These are phyloP conservation scores for Rhizopogon vulgaris DNA, from an alignment of 768 basidiomycete genomes.

Conservation along the genomic window DNA sequence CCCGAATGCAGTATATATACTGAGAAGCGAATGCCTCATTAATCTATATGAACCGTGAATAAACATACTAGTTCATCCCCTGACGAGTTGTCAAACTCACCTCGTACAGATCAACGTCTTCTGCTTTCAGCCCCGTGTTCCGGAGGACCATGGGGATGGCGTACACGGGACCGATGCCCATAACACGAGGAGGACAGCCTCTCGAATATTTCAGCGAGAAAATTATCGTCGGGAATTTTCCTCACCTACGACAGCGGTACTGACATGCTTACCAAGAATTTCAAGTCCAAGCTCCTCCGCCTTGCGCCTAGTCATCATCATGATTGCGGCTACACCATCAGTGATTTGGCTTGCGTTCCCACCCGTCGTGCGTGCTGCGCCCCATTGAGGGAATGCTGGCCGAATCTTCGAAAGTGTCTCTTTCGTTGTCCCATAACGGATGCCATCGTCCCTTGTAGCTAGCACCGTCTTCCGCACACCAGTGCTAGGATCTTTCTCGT, in stretches of 20 bases:
- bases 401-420: conserved; percentile 58
- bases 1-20: conserved; percentile 65
- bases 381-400: conserved; percentile 82
- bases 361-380: conserved; percentile 65
- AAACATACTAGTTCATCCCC: neutral
- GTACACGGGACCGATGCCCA: conserved; percentile 81
- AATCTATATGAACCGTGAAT: conserved; percentile 42
- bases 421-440: conserved; percentile 68
- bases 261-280: conserved; percentile 74
- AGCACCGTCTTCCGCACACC: conserved; percentile 48
- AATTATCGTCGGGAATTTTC: neutral
- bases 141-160: conserved; percentile 79
- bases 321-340: conserved; percentile 75
- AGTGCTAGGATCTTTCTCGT: conserved; percentile 49
- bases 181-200: conserved; percentile 76
- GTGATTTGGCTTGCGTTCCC: conserved; percentile 85
- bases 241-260: conserved; percentile 63
- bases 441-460: conserved; percentile 70
- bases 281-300: conserved; percentile 69
- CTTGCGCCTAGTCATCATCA: conserved; percentile 76
- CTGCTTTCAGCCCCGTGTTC: conserved; percentile 54
- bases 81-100: conserved; percentile 26
- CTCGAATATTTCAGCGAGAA: neutral
- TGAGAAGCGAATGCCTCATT: conserved; percentile 91
- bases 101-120: conserved; percentile 79